Evolutionary conservation across 768 basidiomycete genomes (phyloP).

Genomic region (Phylloporus sp.): DNA sequence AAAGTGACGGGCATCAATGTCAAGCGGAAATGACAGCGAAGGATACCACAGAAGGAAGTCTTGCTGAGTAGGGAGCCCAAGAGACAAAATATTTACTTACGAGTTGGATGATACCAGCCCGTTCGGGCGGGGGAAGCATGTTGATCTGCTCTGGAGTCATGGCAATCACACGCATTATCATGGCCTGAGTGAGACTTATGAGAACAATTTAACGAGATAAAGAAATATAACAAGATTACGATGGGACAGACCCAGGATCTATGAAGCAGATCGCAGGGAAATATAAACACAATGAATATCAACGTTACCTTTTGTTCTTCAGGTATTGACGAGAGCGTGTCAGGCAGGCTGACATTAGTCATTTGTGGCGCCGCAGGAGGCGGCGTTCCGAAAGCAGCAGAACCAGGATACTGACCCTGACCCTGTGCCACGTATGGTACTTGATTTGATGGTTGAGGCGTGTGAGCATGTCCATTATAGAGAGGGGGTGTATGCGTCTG

Average conservation of each 20-base stretch:
- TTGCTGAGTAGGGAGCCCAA: slow-evolving; percentile 8
- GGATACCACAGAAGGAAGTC: slow-evolving; percentile 5
- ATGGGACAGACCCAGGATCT: not conserved
- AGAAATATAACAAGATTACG: not conserved
- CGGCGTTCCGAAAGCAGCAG: slow-evolving; percentile 18
- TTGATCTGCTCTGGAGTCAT: slow-evolving; percentile 87
- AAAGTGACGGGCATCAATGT: slow-evolving; percentile 23
- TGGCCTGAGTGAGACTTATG: slow-evolving; percentile 40
- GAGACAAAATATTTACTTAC: slow-evolving; percentile 42
- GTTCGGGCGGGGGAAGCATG: slow-evolving; percentile 64
- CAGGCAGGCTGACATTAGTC: slow-evolving; percentile 34
- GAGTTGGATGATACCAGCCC: slow-evolving; percentile 75
- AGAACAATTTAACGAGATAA: slow-evolving; percentile 7
- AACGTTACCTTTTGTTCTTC: slow-evolving; percentile 61
- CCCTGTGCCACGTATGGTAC: slow-evolving; percentile 16
- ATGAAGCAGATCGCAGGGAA: slow-evolving; percentile 3
- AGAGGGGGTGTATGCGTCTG: slow-evolving; percentile 28
- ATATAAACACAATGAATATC: slow-evolving; percentile 5
- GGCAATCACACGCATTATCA: slow-evolving; percentile 72
- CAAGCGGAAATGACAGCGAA: slow-evolving; percentile 20
- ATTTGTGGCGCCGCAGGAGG: slow-evolving; percentile 19
- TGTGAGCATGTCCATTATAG: slow-evolving; percentile 27
- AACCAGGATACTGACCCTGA: slow-evolving; percentile 18
- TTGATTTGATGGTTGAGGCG: slow-evolving; percentile 24
- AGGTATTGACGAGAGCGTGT: slow-evolving; percentile 54